These are phyloP conservation scores for Phialocephala subalpina DNA, from an alignment of 2,329 filamentous ascomycete species.

Conservation along the genomic window DNA sequence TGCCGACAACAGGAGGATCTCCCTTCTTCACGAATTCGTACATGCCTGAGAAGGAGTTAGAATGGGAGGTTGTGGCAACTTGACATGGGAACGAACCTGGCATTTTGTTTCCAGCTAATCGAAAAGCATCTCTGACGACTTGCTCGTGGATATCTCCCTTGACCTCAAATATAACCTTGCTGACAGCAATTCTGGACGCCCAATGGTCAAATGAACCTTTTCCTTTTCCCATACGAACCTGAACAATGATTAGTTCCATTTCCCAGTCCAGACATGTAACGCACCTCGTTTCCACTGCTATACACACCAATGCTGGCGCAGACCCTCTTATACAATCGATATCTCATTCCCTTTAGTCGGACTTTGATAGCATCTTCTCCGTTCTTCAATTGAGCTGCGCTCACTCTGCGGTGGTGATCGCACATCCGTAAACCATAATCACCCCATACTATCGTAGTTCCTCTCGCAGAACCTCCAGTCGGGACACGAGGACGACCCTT, in stretches of 20 bases:
- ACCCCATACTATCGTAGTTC: slow-evolving; percentile 95
- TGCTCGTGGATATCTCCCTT: slow-evolving; percentile 94
- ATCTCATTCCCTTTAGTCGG: slow-evolving; percentile 88
- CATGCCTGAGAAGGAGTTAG: slow-evolving; percentile 60
- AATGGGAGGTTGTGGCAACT: slow-evolving; percentile 14
- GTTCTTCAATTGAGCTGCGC: slow-evolving; percentile 84
- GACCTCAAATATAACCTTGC: slow-evolving; percentile 90
- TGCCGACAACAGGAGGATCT: slow-evolving; percentile 87
- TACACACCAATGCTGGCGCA: slow-evolving; percentile 95
- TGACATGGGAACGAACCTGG: slow-evolving; percentile 68
- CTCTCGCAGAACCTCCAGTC: slow-evolving; percentile 89
- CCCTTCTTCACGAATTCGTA: slow-evolving; percentile 97
- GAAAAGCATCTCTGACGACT: slow-evolving; percentile 90
- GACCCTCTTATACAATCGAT: slow-evolving; percentile 89
- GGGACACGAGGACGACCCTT: slow-evolving; percentile 89
- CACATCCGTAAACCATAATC: slow-evolving; percentile 94
- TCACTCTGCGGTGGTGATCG: slow-evolving; percentile 92
- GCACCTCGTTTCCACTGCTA: slow-evolving; percentile 89
- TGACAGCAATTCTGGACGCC: slow-evolving; percentile 89
- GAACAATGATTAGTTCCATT: slow-evolving; percentile 26
- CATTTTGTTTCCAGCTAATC: slow-evolving; percentile 92
- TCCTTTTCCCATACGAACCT: slow-evolving; percentile 98
- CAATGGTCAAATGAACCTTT: slow-evolving; percentile 98
- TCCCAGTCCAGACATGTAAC: slow-evolving; percentile 34
- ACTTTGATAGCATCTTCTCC: slow-evolving; percentile 94